A percentile compares a stretch with the other conserved stretches of the same genome.
These are phyloP conservation scores for Aspergillus incahuasiensis DNA, from an alignment of 495 filamentous ascomycete genomes.

Conservation along the genomic window DNA sequence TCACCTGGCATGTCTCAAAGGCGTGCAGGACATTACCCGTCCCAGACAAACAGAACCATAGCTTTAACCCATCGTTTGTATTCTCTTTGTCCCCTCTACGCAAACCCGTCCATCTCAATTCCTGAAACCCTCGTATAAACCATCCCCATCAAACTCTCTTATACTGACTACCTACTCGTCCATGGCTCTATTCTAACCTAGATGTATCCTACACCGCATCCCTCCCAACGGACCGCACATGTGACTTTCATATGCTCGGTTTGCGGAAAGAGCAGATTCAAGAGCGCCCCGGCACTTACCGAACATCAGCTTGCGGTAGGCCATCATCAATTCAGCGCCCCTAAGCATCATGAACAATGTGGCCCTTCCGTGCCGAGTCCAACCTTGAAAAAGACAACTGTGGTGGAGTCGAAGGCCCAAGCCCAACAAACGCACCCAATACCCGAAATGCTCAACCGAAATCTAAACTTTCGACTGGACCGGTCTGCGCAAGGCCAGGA, in stretches of 20 bases:
- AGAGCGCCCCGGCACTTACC: neutral
- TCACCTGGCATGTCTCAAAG: too few relatives aligned
- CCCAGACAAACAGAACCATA: neutral
- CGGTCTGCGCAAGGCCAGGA: neutral
- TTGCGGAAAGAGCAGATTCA: slow-evolving; percentile 3
- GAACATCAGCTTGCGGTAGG: neutral
- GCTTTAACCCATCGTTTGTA: neutral
- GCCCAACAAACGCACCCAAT: neutral
- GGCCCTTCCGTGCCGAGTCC: neutral
- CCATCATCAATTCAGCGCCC: neutral
- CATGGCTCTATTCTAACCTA: too few relatives aligned
- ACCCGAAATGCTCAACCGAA: neutral
- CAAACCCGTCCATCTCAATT: too few relatives aligned
- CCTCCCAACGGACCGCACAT: neutral
- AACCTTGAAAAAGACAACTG: neutral
- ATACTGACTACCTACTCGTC: too few relatives aligned
- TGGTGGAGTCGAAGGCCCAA: neutral
- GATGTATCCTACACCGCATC: neutral
- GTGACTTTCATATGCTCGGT: neutral
- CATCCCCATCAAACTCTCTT: too few relatives aligned
- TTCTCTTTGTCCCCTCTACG: too few relatives aligned
- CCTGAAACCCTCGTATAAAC: too few relatives aligned
- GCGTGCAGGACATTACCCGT: too few relatives aligned
- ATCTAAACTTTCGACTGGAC: neutral
- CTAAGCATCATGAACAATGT: neutral